Conservation (phyloP, 2,329 filamentous ascomycete species). For the Xylaria multiplex region DNA sequence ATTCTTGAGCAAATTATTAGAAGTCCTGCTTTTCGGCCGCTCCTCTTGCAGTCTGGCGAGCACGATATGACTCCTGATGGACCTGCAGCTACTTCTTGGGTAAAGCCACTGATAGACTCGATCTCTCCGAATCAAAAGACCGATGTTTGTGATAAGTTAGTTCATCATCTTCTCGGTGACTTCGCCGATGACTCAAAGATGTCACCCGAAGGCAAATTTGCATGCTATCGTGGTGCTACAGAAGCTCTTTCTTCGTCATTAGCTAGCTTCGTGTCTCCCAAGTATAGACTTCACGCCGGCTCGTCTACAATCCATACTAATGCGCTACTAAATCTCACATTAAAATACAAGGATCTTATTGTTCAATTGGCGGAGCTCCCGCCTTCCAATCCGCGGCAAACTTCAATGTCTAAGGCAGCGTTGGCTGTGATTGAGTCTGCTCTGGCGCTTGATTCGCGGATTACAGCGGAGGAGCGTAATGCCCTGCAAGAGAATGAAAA, state of each 20-base stretch:
- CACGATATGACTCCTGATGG: constrained; percentile 61
- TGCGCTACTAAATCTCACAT: constrained; percentile 71
- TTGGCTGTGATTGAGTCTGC: constrained; percentile 73
- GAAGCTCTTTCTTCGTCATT: constrained; percentile 67
- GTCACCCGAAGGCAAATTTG: constrained; percentile 66
- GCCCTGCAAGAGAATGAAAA: constrained; percentile 67
- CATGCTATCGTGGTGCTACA: constrained; percentile 73
- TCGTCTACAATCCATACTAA: constrained; percentile 71
- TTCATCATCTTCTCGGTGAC: constrained; percentile 76
- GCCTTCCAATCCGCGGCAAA: constrained; percentile 57
- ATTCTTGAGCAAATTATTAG: constrained; percentile 87
- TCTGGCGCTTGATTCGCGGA: constrained; percentile 76
- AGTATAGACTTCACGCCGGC: constrained; percentile 56
- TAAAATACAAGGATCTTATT: constrained; percentile 71
- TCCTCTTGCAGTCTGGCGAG: constrained; percentile 70
- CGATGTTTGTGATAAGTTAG: constrained; percentile 81
- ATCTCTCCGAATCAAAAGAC: constrained; percentile 79
- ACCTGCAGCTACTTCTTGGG: constrained; percentile 79
- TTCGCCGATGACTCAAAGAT: constrained; percentile 65
- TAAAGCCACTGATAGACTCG: constrained; percentile 79
- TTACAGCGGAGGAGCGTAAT: constrained; percentile 73
- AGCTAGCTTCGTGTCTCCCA: constrained; percentile 63
- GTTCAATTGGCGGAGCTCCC: constrained; percentile 62
- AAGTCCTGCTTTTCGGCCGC: constrained; percentile 71
- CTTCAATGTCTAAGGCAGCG: constrained; percentile 64